Conservation (phyloP, 2,329 filamentous ascomycete species). For the Celoporthe dispersa region DNA sequence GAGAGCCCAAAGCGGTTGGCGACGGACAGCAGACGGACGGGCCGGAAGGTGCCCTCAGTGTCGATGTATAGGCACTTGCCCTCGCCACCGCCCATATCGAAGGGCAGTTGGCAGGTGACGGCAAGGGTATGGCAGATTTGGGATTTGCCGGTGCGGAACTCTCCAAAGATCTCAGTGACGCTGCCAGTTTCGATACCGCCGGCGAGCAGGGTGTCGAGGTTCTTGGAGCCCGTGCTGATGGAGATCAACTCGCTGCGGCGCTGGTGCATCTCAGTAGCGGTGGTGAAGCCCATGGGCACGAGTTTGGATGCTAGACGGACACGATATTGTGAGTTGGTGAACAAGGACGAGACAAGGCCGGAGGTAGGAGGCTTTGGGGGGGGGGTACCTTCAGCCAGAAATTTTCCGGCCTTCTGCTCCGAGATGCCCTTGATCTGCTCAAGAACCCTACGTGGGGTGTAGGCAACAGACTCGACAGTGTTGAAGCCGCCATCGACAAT, state of each 20-base stretch:
- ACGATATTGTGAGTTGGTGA: constrained; percentile 16
- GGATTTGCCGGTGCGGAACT: constrained; percentile 97
- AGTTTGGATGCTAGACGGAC: constrained; percentile 77
- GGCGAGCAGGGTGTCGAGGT: constrained; percentile 90
- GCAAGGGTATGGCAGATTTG: constrained; percentile 99
- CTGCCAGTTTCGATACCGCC: constrained; percentile 96
- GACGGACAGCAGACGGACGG: constrained; percentile 86
- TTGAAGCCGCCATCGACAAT: constrained; percentile 91
- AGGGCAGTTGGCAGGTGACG: constrained; percentile 95
- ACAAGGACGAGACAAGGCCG: neutral
- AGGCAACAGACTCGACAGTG: constrained; percentile 94
- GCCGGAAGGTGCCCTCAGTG: constrained; percentile 95
- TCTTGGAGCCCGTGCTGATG: constrained; percentile 97
- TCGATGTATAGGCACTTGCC: constrained; percentile 99
- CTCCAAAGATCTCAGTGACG: constrained; percentile 96
- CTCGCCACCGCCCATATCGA: constrained; percentile 98
- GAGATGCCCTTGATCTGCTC: constrained; percentile 99
- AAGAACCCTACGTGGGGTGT: constrained; percentile 79
- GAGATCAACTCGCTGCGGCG: constrained; percentile 96
- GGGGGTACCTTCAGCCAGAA: constrained; percentile 78
- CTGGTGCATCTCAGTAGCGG: constrained; percentile 98
- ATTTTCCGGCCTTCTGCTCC: constrained; percentile 92
- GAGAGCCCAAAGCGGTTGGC: constrained; percentile 93
- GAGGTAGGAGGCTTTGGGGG: neutral
- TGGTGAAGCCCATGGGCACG: constrained; percentile 98